These are phyloP conservation scores for Nitzschia sp. DNA, from an alignment of 108 stramenopile genomes.

Conservation along the genomic window DNA sequence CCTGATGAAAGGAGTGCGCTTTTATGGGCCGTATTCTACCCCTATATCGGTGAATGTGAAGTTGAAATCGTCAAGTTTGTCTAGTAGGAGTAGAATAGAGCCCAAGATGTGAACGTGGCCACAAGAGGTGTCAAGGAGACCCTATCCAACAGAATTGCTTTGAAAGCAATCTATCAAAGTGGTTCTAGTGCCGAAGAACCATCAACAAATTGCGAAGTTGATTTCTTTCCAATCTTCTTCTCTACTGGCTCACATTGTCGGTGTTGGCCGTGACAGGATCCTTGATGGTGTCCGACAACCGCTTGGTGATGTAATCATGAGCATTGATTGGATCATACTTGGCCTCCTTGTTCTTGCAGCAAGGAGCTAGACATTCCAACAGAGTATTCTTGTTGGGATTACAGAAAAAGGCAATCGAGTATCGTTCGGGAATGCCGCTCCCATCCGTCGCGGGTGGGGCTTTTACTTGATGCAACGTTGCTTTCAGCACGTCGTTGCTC, in stretches of 20 bases:
- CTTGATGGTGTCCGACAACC: constrained; percentile 33
- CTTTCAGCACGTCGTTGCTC: constrained; percentile 33
- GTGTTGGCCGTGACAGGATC: constrained; percentile 5
- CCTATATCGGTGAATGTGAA: too few relatives aligned
- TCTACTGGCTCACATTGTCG: background rate
- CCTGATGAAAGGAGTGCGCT: too few relatives aligned
- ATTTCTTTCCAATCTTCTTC: too few relatives aligned
- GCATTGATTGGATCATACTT: constrained; percentile 35
- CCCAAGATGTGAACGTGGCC: too few relatives aligned
- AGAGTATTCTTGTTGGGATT: constrained; percentile 44
- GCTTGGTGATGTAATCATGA: constrained; percentile 38
- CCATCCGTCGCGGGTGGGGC: background rate
- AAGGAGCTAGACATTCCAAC: constrained; percentile 25
- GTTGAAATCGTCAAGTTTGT: too few relatives aligned
- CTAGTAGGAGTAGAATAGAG: too few relatives aligned
- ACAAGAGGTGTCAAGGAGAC: too few relatives aligned
- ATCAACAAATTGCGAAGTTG: too few relatives aligned
- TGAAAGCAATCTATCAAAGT: too few relatives aligned
- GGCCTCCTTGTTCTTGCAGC: background rate
- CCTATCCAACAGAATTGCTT: too few relatives aligned
- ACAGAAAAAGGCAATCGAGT: constrained; percentile 52
- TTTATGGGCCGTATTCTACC: too few relatives aligned
- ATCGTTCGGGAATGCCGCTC: constrained; percentile 31
- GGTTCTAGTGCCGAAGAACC: too few relatives aligned
- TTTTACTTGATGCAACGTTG: constrained; percentile 38